Evolutionary conservation across 768 basidiomycete genomes (phyloP), one percentile per base, ranked within the genome.

Genomic region (Suillus clintonianus): DNA sequence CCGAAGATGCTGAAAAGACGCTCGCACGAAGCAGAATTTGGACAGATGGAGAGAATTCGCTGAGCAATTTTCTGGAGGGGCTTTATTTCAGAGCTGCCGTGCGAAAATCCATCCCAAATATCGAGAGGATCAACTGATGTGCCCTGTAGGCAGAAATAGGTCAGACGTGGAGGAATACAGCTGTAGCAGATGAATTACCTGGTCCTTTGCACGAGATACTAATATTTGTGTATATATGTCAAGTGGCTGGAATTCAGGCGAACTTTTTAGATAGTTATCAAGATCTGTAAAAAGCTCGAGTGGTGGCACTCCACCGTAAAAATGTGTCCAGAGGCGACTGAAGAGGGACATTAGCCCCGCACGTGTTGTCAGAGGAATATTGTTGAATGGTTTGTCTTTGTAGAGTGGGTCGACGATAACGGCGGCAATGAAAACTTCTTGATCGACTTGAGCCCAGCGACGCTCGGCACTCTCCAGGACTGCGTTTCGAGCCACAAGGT

Each of bases 361-460:
- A 39, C 13, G 2, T 19, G 36, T 58, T 19, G 37, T 58, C 14
- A 58, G 34, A 17, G 54, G 54, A 17, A 55, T 32, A 1, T 39
- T 32, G 0, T 4, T 55, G 54, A 32, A 47, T 24, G 45, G 22
- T 24, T 22, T 22, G 22, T 22, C 22, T 24, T 47, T 47, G 59
- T 67, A 70, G 36, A 72, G 64, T 3, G 72, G 74, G 63, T 77
- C 73, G 11, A 74, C 47, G 48, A 79, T 70, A 9, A 75, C 63
- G 7, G 74, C 68, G 9, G 71, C 68, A 61, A 78, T 71, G 54
- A 75, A 76, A 2, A 72, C 60, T 41, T 75, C 74, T 62, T 77
- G 74, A 60, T 78, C 75, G 47, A 64, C 37, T 48, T 72, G 70
- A 24, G 47, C 27, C 77, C 77, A 79, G 7, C 66, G 65, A 2